Percentiles rank a stretch among this genome's conserved stretches.
Evolutionary conservation across 176 grass and related monocot species (phyloP).

Genomic region (Musa acuminata): DNA sequence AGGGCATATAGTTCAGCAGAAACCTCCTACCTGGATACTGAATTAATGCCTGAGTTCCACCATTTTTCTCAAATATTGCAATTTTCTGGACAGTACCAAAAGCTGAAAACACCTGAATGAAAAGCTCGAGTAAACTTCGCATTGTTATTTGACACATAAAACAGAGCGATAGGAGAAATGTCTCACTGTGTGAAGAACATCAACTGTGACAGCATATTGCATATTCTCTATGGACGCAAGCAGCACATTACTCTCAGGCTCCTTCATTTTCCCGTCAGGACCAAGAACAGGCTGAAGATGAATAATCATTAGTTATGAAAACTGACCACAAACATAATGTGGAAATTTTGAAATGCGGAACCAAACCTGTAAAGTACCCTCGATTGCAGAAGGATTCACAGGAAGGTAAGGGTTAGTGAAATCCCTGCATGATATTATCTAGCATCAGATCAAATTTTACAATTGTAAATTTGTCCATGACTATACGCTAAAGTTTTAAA

Average conservation of each 20-base stretch:
- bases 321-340: slow-evolving; percentile 11
- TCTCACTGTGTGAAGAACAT: slow-evolving; percentile 90
- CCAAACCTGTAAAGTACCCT: slow-evolving; percentile 59
- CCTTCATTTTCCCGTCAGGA: slow-evolving; percentile 64
- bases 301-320: slow-evolving; percentile 16
- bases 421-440: slow-evolving; percentile 53
- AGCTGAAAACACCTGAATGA: slow-evolving; percentile 66
- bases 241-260: slow-evolving; percentile 88
- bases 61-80: slow-evolving; percentile 92
- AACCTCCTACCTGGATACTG: slow-evolving; percentile 67
- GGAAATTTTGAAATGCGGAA: slow-evolving; percentile 7
- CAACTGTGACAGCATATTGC: slow-evolving; percentile 76
- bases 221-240: slow-evolving; percentile 89
- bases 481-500: neutral
- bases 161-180: neutral
- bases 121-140: neutral
- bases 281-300: slow-evolving; percentile 47
- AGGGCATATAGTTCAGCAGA: neutral
- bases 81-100: slow-evolving; percentile 89
- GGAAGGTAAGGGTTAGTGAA: slow-evolving; percentile 96
- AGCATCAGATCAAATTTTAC: neutral
- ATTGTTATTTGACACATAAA: neutral
- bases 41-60: slow-evolving; percentile 75
- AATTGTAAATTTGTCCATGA: neutral
- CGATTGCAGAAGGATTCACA: slow-evolving; percentile 74